Base-by-base conservation (phyloP, 805 yeast species). In the Saccharomycopsis sp. region DNA sequence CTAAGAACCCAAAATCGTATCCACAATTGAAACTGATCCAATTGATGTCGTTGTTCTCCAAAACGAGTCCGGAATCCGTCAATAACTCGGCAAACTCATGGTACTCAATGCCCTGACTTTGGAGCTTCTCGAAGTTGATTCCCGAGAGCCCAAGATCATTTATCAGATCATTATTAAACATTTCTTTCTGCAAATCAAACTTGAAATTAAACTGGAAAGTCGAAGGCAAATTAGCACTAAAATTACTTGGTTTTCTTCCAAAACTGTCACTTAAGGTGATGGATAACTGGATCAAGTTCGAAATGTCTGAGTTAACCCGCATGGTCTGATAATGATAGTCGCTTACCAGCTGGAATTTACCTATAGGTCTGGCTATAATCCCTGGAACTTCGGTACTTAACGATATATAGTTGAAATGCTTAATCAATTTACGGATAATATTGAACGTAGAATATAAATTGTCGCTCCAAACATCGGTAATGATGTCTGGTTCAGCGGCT, bases 151-250 rank as follows among this genome's bases (percentile, higher is more conserved):
- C 76, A 62, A 93, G 75, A 67, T 89, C 80, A 56, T 90, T 89
- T 57, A 91, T 77, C 19, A 93, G 89, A 65, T 92, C 98, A 57
- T 83, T 83, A 22, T 93, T 86, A 64, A 84, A 89, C 97, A 94
- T 93, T 68, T 90, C 94, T 38, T 77, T 75, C 44, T 80, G 76
- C 42, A 88, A 73, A 70, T 88, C 92, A 71, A 91, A 94, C 64
- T 80, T 77, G 75, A 94, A 91, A 71, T 94, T 94, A 75, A 94
- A 92, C 70, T 93, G 97, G 97, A 97, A 94, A n/a, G 97, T 89
- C 2, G 87, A 81, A 38, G 85, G 81, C 22, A 78, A 78, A 63
- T 75, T 75, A 2, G 60, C 14, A 51, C 57, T 56, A 23, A 53
- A 57, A 20, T 70, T 71, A 63, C 84, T 87, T 1, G 92, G 92